A percentile compares a stretch with the other conserved stretches of the same genome.
Conservation (phyloP, 176 grass and related monocot genomes). For the Rhynchospora breviuscula region DNA sequence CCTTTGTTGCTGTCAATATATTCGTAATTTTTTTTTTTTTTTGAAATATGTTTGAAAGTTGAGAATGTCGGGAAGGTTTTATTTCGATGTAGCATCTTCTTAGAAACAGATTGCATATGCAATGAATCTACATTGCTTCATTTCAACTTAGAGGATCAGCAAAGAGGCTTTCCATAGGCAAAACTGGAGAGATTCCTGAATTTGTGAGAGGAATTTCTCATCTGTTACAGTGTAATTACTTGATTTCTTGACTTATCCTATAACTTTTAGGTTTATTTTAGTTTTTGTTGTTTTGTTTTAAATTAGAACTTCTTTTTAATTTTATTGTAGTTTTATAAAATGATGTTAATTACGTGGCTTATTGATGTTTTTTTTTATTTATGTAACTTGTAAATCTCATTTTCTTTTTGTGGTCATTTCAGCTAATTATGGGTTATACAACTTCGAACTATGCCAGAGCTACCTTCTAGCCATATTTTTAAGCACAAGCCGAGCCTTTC, state of each 20-base stretch:
- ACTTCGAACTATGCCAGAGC: constrained; percentile 29
- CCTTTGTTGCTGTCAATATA: too few species aligned
- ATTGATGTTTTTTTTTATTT: too few species aligned
- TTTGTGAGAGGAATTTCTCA: constrained; percentile 29
- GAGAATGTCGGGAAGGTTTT: not conserved
- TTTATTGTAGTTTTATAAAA: not conserved
- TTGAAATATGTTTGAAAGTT: too few species aligned
- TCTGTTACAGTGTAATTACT: constrained; percentile 25
- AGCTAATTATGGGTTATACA: constrained; percentile 41
- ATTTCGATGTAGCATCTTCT: not conserved
- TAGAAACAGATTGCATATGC: not conserved
- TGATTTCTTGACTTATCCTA: not conserved
- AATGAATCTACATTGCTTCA: not conserved
- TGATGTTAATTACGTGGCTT: not conserved
- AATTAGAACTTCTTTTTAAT: not conserved
- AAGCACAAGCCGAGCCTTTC: too few species aligned
- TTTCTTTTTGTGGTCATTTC: constrained; percentile 27
- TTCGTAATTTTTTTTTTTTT: too few species aligned
- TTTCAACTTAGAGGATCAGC: constrained; percentile 9
- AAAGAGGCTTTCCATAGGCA: not conserved
- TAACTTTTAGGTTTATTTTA: not conserved
- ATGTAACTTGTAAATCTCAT: constrained; percentile 11
- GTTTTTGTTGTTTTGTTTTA: not conserved
- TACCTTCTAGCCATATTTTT: constrained; percentile 27
- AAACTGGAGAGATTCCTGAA: constrained; percentile 4